Evolutionary conservation across 2,329 filamentous ascomycete species (phyloP).

Genomic region (Phymatotrichopsis omnivora): DNA sequence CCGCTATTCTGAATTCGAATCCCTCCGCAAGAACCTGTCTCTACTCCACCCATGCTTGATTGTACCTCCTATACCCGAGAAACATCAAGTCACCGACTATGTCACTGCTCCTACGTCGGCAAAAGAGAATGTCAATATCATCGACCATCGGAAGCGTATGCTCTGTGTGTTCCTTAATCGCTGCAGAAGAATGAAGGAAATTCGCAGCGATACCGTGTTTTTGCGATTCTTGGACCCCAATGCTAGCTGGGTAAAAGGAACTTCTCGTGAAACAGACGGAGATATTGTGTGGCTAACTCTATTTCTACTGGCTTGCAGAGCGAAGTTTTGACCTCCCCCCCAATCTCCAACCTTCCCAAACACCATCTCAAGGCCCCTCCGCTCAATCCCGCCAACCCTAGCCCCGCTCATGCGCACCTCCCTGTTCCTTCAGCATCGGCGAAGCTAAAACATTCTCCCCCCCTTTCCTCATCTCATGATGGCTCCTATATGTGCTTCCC

Average conservation of each 20-base stretch:
- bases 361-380: constrained; percentile 92
- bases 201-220: constrained; percentile 88
- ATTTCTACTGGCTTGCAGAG: constrained; percentile 47
- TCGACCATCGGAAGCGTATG: constrained; percentile 95
- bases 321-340: constrained; percentile 89
- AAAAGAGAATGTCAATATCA: constrained; percentile 94
- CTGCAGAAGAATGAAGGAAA: constrained; percentile 83
- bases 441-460: constrained; percentile 54
- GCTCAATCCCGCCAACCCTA: constrained; percentile 85
- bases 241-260: constrained; percentile 74
- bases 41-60: constrained; percentile 90
- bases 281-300: constrained; percentile 1
- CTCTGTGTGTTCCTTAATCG: constrained; percentile 88
- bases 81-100: constrained; percentile 98
- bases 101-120: constrained; percentile 95
- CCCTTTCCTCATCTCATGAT: constrained; percentile 36
- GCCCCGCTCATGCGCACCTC: constrained; percentile 73
- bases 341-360: constrained; percentile 84
- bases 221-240: constrained; percentile 98
- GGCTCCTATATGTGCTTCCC: constrained; percentile 66
- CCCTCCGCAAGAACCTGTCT: constrained; percentile 76
- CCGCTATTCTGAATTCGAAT: constrained; percentile 93
- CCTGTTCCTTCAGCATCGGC: constrained; percentile 77
- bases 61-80: constrained; percentile 94
- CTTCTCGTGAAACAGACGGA: background rate